Evolutionary conservation across 2,329 filamentous ascomycete genomes (phyloP), one percentile per base, ranked within the genome.

Genomic region (Cladosporium halotolerans): DNA sequence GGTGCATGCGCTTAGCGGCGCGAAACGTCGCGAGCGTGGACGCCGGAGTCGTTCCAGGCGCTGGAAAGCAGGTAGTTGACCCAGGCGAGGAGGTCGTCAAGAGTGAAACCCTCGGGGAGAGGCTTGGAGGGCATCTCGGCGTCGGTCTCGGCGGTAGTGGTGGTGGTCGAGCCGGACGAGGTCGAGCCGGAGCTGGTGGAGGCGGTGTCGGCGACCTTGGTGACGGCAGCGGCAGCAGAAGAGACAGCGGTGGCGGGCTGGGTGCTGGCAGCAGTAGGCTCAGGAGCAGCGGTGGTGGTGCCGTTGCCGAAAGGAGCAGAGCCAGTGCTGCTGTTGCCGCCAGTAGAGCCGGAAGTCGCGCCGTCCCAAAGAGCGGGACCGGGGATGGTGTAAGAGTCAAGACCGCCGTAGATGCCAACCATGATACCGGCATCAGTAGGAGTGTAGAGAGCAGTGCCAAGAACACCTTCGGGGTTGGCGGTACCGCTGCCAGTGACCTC

Each of bases 401-500:
- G 38, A 28, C 34, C 23, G 16, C 31, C 19, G 50, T 53, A 53
- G 16, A 53, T 53, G 23, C 44, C 44, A 23, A 53, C 44, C 43
- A 33, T 33, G 50, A 53, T 53, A 14, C 50, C 50, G 38, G 50
- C 50, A 9, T 47, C 44, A 23, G 18, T 18, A 42, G 44, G 50
- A 7, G 50, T 81, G 75, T 85, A 85, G 23, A 84, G 73, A 53
- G 68, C 67, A 10, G 77, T 80, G 50, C 76, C 80, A 11, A 73
- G 63, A 16, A 72, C 74, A 55, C 80, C 81, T 28, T 68, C 62
- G 19, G 76, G 75, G 43, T 36, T 36, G 43, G 43, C 74, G 46
- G 77, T 75, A n/a, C 78, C 80, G 41, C 71, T 69, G 49, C 80
- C 79, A 34, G 77, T 78, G 58, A 85, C 71, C 64, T 82, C 75